Evolutionary conservation across 495 filamentous ascomycete species (phyloP), one percentile per base, ranked within the genome.

Genomic region (Podospora conica): DNA sequence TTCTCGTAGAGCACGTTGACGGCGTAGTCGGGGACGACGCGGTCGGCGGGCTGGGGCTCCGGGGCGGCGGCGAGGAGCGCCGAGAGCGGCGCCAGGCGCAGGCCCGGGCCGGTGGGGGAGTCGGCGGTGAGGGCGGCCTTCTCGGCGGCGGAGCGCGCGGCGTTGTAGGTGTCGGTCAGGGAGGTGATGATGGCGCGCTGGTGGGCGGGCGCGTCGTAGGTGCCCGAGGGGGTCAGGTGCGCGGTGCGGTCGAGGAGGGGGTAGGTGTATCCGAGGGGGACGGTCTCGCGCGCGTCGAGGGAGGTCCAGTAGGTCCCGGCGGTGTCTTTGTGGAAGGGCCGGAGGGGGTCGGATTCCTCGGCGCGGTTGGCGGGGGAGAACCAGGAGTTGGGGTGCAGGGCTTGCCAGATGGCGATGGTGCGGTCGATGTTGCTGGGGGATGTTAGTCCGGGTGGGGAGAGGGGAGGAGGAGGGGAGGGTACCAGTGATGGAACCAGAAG

Each of bases 401-500:
- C 58, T 27, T 60, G 25, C 58, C 58, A 60, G 58, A 60, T 60
- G 58, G 58, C 58, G 27, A 60, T 33, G 25, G 28, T 60, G 27
- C 58, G 58, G 28, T 60, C 58, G 11, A 60, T 33, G 28, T 60
- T 60, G 58, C 58, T 60, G 10, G 15, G n/a, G 53, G 21, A 8
- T 1, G 53, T 55, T 22, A 55, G 53, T 55, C 2, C 9, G 1
- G 8, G 2, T 2, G n/a, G 10, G 18, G 3, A 0, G 21, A 7
- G 6, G 20, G 18, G n/a, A 2, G 7, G 7, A 3, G 7, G 18
- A 20, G n/a, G 53, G 28, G 0, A 2, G 21, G 4, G 3, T 60
- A 33, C 58, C 58, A 60, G 28, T 60, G 58, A 33, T 60, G 58
- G n/a, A 60, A 60, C 58, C 58, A 60, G 21, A 60, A 60, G 18